Evolutionary conservation across 2,329 filamentous ascomycete species (phyloP), one percentile per base, ranked within the genome.

Genomic region (Diaporthe sp.): DNA sequence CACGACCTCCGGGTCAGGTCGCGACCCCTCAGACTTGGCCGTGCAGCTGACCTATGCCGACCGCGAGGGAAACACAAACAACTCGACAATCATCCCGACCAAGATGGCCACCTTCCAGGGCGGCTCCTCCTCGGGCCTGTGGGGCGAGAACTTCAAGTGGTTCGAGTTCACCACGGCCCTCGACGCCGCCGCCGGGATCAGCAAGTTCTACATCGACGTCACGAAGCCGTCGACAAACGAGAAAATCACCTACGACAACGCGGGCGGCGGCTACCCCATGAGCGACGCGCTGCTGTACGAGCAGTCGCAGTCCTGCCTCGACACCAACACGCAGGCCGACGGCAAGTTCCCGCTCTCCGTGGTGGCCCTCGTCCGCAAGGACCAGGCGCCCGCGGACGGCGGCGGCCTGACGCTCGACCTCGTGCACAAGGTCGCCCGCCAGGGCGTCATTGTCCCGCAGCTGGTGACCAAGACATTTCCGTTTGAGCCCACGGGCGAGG

Each of bases 201-300:
- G 79, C 77, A 81, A 79, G 61, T 84, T 85, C 73, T 72, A 79
- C 75, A 79, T 85, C 15, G 77, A 82, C 51, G 51, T 82, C 47
- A 79, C 75, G 13, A 80, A 28, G 47, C 65, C 65, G 1, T 68
- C 65, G 34, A 68, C 47, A 7, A 15, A 13, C 13, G 31, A 68
- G 22, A 68, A 53, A 22, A 34, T 53, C 31, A 68, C 47, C 12
- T 68, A 68, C 65, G 65, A 68, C 65, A 68, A 68, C 47, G 65
- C 65, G 7, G 65, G 65, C 31, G 25, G n/a, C 31, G 65, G 65
- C 7, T 68, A 68, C 65, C 65, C 65, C 31, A 53, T 53, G 47
- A 39, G 34, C 47, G 65, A 68, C 34, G 65, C 65, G 22, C 47
- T 68, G 47, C 65, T 68, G 31, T 68, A 68, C 34, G 15, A 68